Conservation (phyloP, 345 rosid genomes). For the Boechera retrofracta region DNA sequence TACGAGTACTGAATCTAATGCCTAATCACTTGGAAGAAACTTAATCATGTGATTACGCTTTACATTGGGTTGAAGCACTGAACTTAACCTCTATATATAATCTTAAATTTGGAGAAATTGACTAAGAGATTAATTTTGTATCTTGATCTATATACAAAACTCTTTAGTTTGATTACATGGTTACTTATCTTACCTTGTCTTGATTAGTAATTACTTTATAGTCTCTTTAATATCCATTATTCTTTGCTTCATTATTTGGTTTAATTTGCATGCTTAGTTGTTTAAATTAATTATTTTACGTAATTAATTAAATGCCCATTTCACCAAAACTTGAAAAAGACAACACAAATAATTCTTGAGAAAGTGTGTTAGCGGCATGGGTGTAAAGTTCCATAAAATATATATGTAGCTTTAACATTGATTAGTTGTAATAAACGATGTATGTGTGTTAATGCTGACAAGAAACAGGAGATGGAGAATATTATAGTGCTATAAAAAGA, state of each 20-base stretch:
- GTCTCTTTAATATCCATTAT: not conserved
- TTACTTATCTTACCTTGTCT: not conserved
- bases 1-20: not conserved
- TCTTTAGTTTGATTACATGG: not conserved
- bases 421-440: constrained; percentile 10
- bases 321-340: not conserved
- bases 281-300: no score
- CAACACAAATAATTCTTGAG: not conserved
- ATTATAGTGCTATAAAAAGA: constrained; percentile 22
- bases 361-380: not conserved
- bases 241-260: not conserved
- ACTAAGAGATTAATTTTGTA: not conserved
- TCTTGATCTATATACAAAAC: not conserved
- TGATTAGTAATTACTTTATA: not conserved
- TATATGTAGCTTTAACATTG: not conserved
- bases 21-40: not conserved
- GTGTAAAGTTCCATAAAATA: not conserved
- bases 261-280: not conserved
- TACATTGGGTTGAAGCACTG: not conserved
- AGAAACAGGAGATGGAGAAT: constrained; percentile 10
- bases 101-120: not conserved
- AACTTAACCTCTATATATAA: not conserved
- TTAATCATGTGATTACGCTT: not conserved
- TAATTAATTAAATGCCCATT: not conserved
- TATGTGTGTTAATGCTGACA: constrained; percentile 5